Base-by-base conservation (phyloP, 2,329 filamentous ascomycete species). In the Colletotrichum theobromicola region DNA sequence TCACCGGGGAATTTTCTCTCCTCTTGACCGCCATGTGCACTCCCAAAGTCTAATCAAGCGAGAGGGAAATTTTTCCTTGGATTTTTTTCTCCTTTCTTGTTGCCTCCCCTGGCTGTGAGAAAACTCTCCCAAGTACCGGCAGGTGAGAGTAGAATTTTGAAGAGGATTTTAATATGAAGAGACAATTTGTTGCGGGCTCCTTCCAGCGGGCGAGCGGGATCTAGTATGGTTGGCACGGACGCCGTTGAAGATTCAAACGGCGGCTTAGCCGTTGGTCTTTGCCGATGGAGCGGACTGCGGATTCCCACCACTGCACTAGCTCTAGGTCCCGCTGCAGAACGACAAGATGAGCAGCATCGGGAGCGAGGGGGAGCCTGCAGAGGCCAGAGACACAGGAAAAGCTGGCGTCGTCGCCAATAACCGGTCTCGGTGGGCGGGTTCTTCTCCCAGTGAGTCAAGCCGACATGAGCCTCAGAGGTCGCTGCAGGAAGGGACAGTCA, bases 171-270 rank as follows among this genome's bases (percentile, higher is more conserved):
- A 63, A 42, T 42, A 61, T 10, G 55, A 30, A 9, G 2, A 18
- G 30, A 8, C 8, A 21, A 46, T 46, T 13, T 32, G 34, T 16
- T 50, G 35, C 35, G n/a, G 24, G 30, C 34, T 32, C 15, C 12
- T 35, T 50, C n/a, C n/a, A 28, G 26, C 46, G 24, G 26, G 12
- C 65, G 26, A 32, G 28, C 28, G 65, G 58, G 61, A 67, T 60
- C 28, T 60, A 50, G 69, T 60, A 60, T 67, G 53, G 70, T 64
- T 50, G 58, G 70, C 65, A 69, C 70, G 58, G 65, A 60, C 50
- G 55, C 30, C 15, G 37, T 18, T 37, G 26, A 30, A 46, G 34
- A 50, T 28, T 61, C 15, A 55, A 34, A 66, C n/a, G 24, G 35
- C 46, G 46, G 46, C 46, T 10, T 37, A 37, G 32, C 34, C 65